Evolutionary conservation across 2,329 filamentous ascomycete genomes (phyloP).

Genomic region (Canariomyces notabilis): DNA sequence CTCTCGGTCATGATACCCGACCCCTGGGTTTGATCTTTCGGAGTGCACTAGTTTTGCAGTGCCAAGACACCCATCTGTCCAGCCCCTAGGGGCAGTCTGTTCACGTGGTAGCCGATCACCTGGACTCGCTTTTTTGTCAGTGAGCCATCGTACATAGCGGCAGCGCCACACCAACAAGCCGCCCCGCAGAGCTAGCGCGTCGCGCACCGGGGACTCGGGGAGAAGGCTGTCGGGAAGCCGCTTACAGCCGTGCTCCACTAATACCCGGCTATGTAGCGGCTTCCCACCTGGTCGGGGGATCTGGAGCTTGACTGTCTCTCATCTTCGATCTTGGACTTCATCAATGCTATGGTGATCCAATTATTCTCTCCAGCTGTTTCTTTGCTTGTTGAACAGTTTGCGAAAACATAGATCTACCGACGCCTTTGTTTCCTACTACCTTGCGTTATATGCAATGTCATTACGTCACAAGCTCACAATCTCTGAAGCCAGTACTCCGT

Average conservation of each 20-base stretch:
- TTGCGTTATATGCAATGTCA: too few relatives aligned
- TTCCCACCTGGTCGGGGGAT: slow-evolving; percentile 4
- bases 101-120: slow-evolving; percentile 21
- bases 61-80: background rate
- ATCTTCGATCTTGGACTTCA: slow-evolving; percentile 3
- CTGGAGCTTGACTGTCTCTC: background rate
- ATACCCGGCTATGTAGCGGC: slow-evolving; percentile 6
- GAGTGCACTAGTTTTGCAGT: background rate
- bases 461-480: too few relatives aligned
- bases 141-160: slow-evolving; percentile 6
- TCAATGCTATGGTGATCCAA: too few relatives aligned
- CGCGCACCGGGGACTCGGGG: too few relatives aligned
- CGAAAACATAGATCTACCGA: too few relatives aligned
- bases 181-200: too few relatives aligned
- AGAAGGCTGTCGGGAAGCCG: slow-evolving; percentile 25
- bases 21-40: background rate
- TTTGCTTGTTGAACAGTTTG: too few relatives aligned
- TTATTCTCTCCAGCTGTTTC: too few relatives aligned
- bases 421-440: too few relatives aligned
- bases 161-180: slow-evolving; percentile 1
- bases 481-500: too few relatives aligned
- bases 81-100: slow-evolving; percentile 1
- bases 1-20: background rate
- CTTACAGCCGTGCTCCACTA: slow-evolving; percentile 20
- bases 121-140: background rate